Evolutionary conservation across 2,329 filamentous ascomycete species (phyloP), one percentile per base, ranked within the genome.

Genomic region (Pezicula rhizophila): DNA sequence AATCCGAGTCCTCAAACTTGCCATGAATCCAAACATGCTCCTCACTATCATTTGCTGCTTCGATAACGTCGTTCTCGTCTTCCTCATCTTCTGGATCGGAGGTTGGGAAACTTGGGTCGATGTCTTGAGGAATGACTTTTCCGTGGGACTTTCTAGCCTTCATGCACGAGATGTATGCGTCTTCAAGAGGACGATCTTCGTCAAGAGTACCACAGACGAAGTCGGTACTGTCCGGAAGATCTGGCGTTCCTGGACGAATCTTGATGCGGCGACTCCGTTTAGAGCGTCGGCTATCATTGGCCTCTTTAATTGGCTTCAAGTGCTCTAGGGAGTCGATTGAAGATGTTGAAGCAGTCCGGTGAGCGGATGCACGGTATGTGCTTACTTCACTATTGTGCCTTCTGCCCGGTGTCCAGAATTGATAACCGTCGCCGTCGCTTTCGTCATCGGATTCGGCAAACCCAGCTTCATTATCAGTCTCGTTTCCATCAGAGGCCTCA

Each of bases 171-270:
- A 95, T 78, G 66, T 96, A 99, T 1, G 89, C 92, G 57, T 91
- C 89, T 65, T 99, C 93, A n/a, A 97, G 71, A 2, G 90, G 89
- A 40, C 89, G 84, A 62, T 99, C 93, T 68, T 99, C 93, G 57
- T 99, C 93, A 17, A 99, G 76, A 1, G 93, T 99, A 50, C 93
- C 93, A 62, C 93, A 97, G n/a, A 99, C 93, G 57, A 99, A 99
- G 66, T 99, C 93, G 12, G 93, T 97, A 68, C 91, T 96, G 66
- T 99, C 93, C 1, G 93, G 93, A 10, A 99, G 75, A 63, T 96
- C 89, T 2, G 89, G 88, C 1, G 86, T 87, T 20, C 78, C 77
- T 35, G 81, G 77, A 18, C 84, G 84, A 57, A 84, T 81, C 53
- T 77, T 80, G 42, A 76, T 72, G 42, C 64, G 54, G 5, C 12